Evolutionary conservation across 2,329 filamentous ascomycete genomes (phyloP), one percentile per base, ranked within the genome.

Genomic region (Colletotrichum salicis): DNA sequence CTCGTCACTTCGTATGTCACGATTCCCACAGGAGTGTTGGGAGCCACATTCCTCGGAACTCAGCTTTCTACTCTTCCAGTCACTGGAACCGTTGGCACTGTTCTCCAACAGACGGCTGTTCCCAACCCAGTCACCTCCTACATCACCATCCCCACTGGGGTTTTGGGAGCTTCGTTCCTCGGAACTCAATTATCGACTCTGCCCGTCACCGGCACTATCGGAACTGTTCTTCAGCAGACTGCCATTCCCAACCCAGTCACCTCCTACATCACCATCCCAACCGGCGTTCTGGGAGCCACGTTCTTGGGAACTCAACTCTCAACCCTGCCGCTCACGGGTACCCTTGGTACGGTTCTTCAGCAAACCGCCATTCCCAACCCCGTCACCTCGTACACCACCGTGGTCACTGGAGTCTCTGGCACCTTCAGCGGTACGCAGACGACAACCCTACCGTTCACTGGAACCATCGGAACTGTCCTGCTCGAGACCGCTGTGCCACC

Each of bases 391-490:
- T 64, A 41, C 24, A 70, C 67, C 19, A 70, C 67, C 1, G 12
- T 70, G 10, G 12, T 59, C n/a, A 65, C 67, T 11, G 67, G 67
- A 6, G 19, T 70, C 13, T 27, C 56, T 15, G 67, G 54, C 11
- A 64, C 52, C 4, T 69, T 65, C 24, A 4, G 31, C 6, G 67
- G 67, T 19, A 35, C 54, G 3, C 51, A 45, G 29, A 59, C 61
- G 7, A 65, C 35, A 19, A 70, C 67, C 5, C 12, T 70, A 33
- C 45, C 67, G 10, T 55, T 37, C 13, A 55, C 41, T 4, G 67
- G 67, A 19, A 66, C 62, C 13, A 31, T 70, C 7, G 67, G 55
- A 15, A 70, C 67, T 10, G 67, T 70, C 15, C 13, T 66, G 3
- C 19, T 70, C 5, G 41, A 70, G 54, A 59, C 67, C 5, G 61